phyloP scores from a whole-genome alignment of 495 filamentous ascomycete species.

The Lichenothelia convexa region DNA sequence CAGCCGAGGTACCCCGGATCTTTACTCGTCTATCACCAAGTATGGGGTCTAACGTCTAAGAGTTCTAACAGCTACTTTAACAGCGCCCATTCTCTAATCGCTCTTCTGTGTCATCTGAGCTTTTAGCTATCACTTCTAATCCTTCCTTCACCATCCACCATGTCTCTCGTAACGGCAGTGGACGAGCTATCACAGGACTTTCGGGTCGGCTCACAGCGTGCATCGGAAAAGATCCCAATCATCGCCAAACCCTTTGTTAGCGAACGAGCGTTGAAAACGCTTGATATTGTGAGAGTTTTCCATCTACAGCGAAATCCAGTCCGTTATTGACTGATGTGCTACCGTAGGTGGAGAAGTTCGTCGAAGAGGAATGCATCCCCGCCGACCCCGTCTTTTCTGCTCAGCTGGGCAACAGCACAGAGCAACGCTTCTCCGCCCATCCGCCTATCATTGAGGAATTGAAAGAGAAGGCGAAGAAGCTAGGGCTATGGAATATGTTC shows the following conservation, averaged over 20 bases:
- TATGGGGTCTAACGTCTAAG: too few relatives aligned
- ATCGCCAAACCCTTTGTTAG: slow-evolving; percentile 38
- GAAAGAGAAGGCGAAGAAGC: slow-evolving; percentile 61
- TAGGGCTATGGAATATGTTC: slow-evolving; percentile 99
- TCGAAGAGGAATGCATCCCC: slow-evolving; percentile 81
- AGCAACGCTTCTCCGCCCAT: slow-evolving; percentile 56
- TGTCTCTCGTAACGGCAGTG: too few relatives aligned
- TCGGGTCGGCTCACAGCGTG: slow-evolving; percentile 12
- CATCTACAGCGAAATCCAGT: background rate
- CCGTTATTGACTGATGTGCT: background rate
- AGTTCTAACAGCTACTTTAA: too few relatives aligned
- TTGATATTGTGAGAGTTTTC: slow-evolving; percentile 35
- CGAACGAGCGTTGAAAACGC: slow-evolving; percentile 59
- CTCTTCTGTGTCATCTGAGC: too few relatives aligned
- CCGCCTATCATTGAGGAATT: slow-evolving; percentile 72
- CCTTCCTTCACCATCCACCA: too few relatives aligned
- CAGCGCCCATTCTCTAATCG: too few relatives aligned
- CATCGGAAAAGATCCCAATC: slow-evolving; percentile 19
- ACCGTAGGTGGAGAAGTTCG: slow-evolving; percentile 69
- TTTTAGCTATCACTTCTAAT: too few relatives aligned
- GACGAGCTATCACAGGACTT: slow-evolving; percentile 11
- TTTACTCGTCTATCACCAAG: too few relatives aligned
- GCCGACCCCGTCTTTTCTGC: slow-evolving; percentile 61
- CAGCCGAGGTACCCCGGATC: too few relatives aligned
- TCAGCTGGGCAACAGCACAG: slow-evolving; percentile 53